Percentiles rank a stretch among this genome's conserved stretches.
These are phyloP conservation scores for Fusarium caatingaense DNA, from an alignment of 2,329 filamentous ascomycete genomes.

Conservation along the genomic window DNA sequence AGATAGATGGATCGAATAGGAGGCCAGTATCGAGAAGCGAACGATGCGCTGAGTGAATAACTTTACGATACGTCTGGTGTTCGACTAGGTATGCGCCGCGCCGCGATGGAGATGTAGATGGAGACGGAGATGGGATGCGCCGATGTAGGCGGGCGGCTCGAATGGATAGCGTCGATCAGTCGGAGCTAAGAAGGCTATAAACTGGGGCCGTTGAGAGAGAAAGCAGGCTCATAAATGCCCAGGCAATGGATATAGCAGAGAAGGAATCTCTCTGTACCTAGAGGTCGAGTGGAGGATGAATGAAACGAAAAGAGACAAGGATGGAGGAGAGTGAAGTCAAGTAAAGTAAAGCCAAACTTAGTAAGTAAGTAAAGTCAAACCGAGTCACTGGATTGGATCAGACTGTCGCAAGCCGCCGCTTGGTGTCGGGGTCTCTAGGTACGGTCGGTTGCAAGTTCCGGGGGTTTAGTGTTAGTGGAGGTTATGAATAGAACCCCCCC, in stretches of 20 bases:
- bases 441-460: constrained; percentile 23
- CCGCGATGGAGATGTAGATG: not conserved
- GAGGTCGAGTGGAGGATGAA: not conserved
- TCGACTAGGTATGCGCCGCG: constrained; percentile 17
- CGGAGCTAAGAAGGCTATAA: constrained; percentile 22
- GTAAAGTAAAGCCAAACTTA: not conserved
- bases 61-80: constrained; percentile 32
- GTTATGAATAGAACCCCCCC: not conserved
- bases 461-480: constrained; percentile 15
- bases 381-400: constrained; percentile 18
- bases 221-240: not conserved
- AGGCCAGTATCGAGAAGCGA: not conserved
- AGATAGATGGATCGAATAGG: not conserved
- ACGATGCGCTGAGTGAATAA: constrained; percentile 19
- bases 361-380: not conserved
- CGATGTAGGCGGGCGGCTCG: constrained; percentile 26
- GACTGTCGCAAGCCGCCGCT: constrained; percentile 23
- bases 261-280: not conserved
- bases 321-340: constrained; percentile 29
- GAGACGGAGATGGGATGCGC: constrained; percentile 36
- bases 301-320: constrained; percentile 25
- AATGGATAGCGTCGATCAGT: constrained; percentile 28
- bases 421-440: constrained; percentile 13
- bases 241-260: not conserved
- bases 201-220: constrained; percentile 5